Evolutionary conservation across 139 green algal genomes (phyloP), one percentile per base, ranked within the genome.

Genomic region (Ettlia oleoabundans): DNA sequence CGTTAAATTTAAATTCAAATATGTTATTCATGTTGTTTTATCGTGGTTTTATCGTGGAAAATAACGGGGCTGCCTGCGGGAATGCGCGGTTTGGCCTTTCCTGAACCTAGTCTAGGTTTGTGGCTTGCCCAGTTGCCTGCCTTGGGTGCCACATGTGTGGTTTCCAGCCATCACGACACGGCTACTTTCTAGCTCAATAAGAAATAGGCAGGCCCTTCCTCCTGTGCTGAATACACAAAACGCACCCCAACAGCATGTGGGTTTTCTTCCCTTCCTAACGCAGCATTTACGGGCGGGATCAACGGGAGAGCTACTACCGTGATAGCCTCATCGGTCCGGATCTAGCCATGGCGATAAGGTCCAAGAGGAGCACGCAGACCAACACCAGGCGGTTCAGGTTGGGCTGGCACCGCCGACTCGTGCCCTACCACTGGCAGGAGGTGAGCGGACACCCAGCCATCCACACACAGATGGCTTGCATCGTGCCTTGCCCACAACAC

Each of bases 341-440:
- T 3, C 70, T 42, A 8, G 68, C 68, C 40, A 37, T 76, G 68
- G 40, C 40, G 8, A 28, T 37, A 41, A 40, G 0, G 7, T 10
- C 41, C 15, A 40, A 2, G 6, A 1, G 4, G 26, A 47, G 19
- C 26, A 43, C 13, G 32, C n/a, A 0, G 26, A 58, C 41, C 26
- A 7, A 40, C 28, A 42, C 55, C 5, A 15, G 55, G 18, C 55
- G 55, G 18, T 32, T 41, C 42, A 3, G 61, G 42, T 35, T 37
- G 10, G 22, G 2, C 28, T 42, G 62, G 42, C 70, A 42, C 43
- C 70, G 70, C 43, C 43, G 70, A 42, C 6, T 64, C 10, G 15
- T 62, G 70, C 70, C 70, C n/a, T 10, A 43, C 15, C 28, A n/a
- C 4, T 77, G 70, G 70, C 70, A 77, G 30, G 24, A 63, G 70